Conservation (phyloP, 2,329 filamentous ascomycete genomes). For the Fusarium scirpi region DNA sequence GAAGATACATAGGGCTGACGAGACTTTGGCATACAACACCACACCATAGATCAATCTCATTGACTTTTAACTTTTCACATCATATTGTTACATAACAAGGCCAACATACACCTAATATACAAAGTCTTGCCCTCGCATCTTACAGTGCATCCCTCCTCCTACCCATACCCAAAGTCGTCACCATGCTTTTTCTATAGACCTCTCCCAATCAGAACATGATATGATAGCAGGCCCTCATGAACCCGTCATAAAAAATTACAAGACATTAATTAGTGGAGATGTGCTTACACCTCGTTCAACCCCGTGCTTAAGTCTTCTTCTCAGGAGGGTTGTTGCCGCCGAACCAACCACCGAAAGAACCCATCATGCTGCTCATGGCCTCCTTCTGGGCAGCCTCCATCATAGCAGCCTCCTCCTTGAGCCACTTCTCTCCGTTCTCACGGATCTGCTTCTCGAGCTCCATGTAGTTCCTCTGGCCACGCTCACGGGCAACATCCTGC, state of each 20-base stretch:
- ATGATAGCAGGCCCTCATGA: constrained; percentile 12
- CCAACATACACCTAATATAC: constrained; percentile 39
- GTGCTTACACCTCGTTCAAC: constrained; percentile 28
- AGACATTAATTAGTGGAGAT: constrained; percentile 51
- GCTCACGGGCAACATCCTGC: constrained; percentile 91
- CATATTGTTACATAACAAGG: constrained; percentile 35
- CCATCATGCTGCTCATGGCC: constrained; percentile 92
- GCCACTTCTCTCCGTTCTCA: constrained; percentile 93
- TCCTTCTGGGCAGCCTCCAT: constrained; percentile 92
- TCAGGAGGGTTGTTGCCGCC: constrained; percentile 33
- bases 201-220: constrained; percentile 35
- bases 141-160: constrained; percentile 27
- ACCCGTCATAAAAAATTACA: constrained; percentile 41
- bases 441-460: constrained; percentile 89
- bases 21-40: neutral
- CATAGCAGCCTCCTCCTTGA: constrained; percentile 90
- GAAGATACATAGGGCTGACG: neutral
- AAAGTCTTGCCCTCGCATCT: constrained; percentile 29
- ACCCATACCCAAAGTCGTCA: constrained; percentile 13
- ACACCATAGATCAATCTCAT: neutral
- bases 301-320: constrained; percentile 40
- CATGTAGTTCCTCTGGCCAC: constrained; percentile 91
- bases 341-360: constrained; percentile 65
- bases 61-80: constrained; percentile 20
- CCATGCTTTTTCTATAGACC: constrained; percentile 39